phyloP scores from a whole-genome alignment of 2,329 filamentous ascomycete genomes.

The Alternaria sp. region DNA sequence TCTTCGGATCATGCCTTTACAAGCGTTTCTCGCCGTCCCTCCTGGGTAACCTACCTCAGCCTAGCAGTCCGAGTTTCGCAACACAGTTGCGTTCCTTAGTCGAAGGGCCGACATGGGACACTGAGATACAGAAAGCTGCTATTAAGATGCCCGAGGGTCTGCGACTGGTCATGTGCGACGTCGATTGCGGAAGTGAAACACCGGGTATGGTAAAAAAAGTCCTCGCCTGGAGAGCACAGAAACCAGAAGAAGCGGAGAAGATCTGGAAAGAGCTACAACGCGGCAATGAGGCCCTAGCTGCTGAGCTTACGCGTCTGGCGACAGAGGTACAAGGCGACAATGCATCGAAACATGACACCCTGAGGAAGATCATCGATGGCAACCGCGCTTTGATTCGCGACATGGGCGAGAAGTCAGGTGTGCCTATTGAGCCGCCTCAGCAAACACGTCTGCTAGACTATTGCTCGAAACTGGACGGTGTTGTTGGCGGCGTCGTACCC shows the following conservation, averaged over 20 bases:
- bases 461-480: conserved; percentile 74
- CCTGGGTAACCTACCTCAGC: conserved; percentile 71
- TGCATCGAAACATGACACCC: conserved; percentile 56
- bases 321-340: conserved; percentile 50
- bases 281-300: conserved; percentile 75
- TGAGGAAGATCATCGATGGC: conserved; percentile 61
- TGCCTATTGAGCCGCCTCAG: conserved; percentile 86
- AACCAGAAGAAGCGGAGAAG: conserved; percentile 68
- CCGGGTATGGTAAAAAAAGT: conserved; percentile 96
- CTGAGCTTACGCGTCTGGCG: conserved; percentile 65
- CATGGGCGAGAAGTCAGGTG: conserved; percentile 77
- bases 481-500: conserved; percentile 90
- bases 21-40: conserved; percentile 87
- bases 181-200: conserved; percentile 91
- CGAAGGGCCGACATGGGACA: conserved; percentile 75
- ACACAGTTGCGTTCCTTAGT: conserved; percentile 71
- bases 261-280: conserved; percentile 80
- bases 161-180: conserved; percentile 90
- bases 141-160: conserved; percentile 77
- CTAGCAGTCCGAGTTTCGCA: conserved; percentile 72
- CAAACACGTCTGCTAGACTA: conserved; percentile 88
- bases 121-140: conserved; percentile 73
- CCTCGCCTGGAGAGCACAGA: conserved; percentile 76
- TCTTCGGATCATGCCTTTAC: conserved; percentile 91
- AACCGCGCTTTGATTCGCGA: conserved; percentile 71